Conservation (phyloP, 2,329 filamentous ascomycete species). For the Alternaria hordeiaustralica region DNA sequence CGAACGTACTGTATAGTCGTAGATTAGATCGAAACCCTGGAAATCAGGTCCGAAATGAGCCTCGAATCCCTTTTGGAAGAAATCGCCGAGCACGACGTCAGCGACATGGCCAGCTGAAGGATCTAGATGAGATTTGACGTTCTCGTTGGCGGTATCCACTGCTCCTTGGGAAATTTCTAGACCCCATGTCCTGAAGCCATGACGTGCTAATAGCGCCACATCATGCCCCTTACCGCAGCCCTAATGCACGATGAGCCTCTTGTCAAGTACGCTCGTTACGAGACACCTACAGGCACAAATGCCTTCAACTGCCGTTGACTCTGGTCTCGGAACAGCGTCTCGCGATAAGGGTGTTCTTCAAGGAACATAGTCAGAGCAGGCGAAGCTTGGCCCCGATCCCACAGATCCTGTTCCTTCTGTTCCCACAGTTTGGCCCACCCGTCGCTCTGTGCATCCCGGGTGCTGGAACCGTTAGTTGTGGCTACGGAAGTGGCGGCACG, state of each 20-base stretch:
- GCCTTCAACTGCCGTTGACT: constrained; percentile 59
- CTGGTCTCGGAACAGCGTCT: constrained; percentile 26
- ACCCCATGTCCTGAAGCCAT: constrained; percentile 77
- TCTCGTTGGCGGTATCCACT: constrained; percentile 26
- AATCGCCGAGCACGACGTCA: constrained; percentile 68
- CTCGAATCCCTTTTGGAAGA: constrained; percentile 66
- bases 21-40: constrained; percentile 62
- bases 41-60: constrained; percentile 37
- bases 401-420: constrained; percentile 57
- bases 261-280: neutral
- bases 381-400: constrained; percentile 61
- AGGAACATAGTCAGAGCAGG: constrained; percentile 54
- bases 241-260: neutral
- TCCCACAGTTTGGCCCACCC: constrained; percentile 63
- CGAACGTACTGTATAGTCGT: constrained; percentile 62
- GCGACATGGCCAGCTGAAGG: constrained; percentile 29
- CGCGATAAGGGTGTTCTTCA: constrained; percentile 25
- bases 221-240: constrained; percentile 83
- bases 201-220: constrained; percentile 72
- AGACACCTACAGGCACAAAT: constrained; percentile 64
- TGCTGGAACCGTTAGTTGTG: constrained; percentile 9
- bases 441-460: constrained; percentile 17
- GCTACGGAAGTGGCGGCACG: neutral
- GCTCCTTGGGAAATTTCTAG: constrained; percentile 67
- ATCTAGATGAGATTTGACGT: constrained; percentile 15